These are phyloP conservation scores for Citrullus colocynthis DNA, from an alignment of 306 rosid species.

Conservation along the genomic window DNA sequence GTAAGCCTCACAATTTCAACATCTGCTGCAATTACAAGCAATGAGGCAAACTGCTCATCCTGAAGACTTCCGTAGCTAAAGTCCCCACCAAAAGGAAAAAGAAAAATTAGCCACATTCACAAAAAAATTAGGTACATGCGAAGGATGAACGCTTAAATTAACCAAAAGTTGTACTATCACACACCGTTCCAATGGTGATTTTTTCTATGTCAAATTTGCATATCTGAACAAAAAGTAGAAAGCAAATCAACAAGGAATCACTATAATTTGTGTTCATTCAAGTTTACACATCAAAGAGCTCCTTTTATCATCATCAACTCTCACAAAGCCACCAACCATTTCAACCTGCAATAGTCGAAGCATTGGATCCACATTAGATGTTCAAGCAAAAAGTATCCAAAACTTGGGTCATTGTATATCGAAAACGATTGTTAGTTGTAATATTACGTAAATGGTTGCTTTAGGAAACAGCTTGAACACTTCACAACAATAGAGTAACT, in stretches of 20 bases:
- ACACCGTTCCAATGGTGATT: not conserved
- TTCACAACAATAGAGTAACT: not conserved
- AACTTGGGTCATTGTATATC: not conserved
- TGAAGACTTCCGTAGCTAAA: not conserved
- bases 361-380: not conserved
- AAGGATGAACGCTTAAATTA: not conserved
- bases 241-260: not conserved
- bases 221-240: not conserved
- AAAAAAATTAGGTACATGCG: not conserved
- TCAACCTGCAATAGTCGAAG: not conserved
- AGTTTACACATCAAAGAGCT: constrained; percentile 5
- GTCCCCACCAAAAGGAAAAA: not conserved
- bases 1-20: not conserved
- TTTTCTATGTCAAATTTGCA: constrained; percentile 6
- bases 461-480: not conserved
- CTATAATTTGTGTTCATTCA: not conserved
- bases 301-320: constrained; percentile 6
- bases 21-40: not conserved
- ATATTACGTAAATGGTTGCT: not conserved
- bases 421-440: not conserved
- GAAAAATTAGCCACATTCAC: not conserved
- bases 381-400: not conserved
- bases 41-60: not conserved
- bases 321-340: not conserved
- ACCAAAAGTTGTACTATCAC: constrained; percentile 2